phyloP scores from a whole-genome alignment of 805 yeast species.

The Kluyveromyces aestuarii region DNA sequence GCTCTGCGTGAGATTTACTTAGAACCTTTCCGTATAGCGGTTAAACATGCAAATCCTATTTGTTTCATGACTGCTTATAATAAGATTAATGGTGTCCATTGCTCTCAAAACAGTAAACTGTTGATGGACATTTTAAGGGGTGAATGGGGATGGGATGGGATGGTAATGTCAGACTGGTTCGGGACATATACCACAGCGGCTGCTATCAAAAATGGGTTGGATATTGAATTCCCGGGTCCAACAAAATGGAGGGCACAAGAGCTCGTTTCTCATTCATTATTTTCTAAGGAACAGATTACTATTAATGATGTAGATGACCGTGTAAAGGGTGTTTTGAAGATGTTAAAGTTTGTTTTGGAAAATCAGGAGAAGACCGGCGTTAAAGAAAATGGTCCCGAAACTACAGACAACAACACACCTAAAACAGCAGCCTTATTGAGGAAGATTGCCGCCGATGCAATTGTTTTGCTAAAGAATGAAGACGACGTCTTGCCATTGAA shows the following conservation, averaged over 20 bases:
- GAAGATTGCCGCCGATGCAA: conserved; percentile 40
- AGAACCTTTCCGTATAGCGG: conserved; percentile 53
- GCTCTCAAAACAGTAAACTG: conserved; percentile 36
- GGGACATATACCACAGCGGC: conserved; percentile 44
- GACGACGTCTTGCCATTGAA: conserved; percentile 38
- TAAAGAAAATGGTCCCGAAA: conserved; percentile 33
- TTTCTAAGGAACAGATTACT: conserved; percentile 32
- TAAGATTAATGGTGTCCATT: conserved; percentile 54
- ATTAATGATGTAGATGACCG: conserved; percentile 37
- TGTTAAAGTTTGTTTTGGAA: conserved; percentile 36
- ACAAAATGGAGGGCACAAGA: conserved; percentile 34
- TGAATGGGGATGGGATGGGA: conserved; percentile 52
- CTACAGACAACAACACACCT: conserved; percentile 34
- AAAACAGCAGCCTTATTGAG: conserved; percentile 37
- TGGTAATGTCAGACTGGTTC: conserved; percentile 56
- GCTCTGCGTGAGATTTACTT: conserved; percentile 59
- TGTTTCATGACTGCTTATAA: conserved; percentile 57
- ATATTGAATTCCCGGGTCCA: conserved; percentile 63
- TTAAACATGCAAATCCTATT: conserved; percentile 42
- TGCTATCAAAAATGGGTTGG: conserved; percentile 46
- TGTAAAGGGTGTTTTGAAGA: conserved; percentile 37
- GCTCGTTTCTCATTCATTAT: conserved; percentile 35
- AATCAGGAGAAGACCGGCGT: conserved; percentile 29
- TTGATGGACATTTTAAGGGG: conserved; percentile 39
- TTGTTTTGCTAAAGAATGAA: conserved; percentile 51